Evolutionary conservation across 2,329 filamentous ascomycete species (phyloP).

Genomic region (Diaporthe batatas): DNA sequence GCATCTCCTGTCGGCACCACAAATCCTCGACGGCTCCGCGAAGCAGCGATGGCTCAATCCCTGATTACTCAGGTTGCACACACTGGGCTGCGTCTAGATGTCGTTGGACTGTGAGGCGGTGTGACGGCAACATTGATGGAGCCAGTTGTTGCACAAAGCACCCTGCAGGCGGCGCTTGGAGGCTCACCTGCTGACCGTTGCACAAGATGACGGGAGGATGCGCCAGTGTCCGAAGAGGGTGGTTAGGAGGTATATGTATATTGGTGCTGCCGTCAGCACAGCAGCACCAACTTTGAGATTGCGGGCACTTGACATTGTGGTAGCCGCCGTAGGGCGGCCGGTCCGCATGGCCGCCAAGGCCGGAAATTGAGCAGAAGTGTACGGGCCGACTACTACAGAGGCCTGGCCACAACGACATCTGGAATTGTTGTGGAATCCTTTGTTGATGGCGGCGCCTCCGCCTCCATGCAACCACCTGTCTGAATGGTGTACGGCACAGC

Average conservation of each 20-base stretch:
- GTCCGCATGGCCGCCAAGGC: slow-evolving; percentile 16
- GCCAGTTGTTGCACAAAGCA: slow-evolving; percentile 22
- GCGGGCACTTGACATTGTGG: slow-evolving; percentile 4
- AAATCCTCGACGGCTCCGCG: not conserved
- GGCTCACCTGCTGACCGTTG: slow-evolving; percentile 31
- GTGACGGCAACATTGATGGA: slow-evolving; percentile 1
- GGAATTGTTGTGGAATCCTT: not conserved
- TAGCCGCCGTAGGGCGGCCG: slow-evolving; percentile 4
- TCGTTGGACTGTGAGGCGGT: slow-evolving; percentile 5
- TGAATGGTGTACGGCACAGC: not conserved
- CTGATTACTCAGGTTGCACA: slow-evolving; percentile 13
- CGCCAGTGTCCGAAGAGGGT: slow-evolving; percentile 12
- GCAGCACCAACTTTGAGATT: slow-evolving; percentile 18
- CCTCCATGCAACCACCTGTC: not conserved
- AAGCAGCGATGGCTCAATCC: too few relatives aligned
- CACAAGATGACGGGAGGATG: slow-evolving; percentile 31
- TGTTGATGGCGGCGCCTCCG: not conserved
- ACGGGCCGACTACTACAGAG: slow-evolving; percentile 4
- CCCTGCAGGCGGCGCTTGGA: slow-evolving; percentile 18
- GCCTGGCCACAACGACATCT: not conserved
- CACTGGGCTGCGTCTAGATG: not conserved
- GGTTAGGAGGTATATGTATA: not conserved
- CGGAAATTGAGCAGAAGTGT: slow-evolving; percentile 5
- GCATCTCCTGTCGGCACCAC: not conserved
- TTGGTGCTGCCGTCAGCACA: slow-evolving; percentile 10